phyloP scores from a whole-genome alignment of 2,329 filamentous ascomycete genomes.

The Aspergillus fijiensis region DNA sequence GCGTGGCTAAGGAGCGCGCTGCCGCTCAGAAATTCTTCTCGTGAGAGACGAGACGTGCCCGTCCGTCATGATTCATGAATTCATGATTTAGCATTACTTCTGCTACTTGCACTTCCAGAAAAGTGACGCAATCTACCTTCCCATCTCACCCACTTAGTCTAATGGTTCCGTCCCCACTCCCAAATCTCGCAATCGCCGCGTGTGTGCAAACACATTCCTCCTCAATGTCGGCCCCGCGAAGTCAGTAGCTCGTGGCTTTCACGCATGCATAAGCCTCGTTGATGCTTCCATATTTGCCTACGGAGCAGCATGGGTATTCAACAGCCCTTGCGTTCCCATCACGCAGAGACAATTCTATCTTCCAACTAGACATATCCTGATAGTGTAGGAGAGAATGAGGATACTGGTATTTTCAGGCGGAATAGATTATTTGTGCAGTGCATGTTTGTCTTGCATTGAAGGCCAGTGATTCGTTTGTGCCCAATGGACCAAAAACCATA shows the following conservation, averaged over 20 bases:
- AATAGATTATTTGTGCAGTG: not conserved
- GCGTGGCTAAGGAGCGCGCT: constrained; percentile 84
- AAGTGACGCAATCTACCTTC: not conserved
- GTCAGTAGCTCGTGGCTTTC: not conserved
- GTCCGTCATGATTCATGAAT: constrained; percentile 31
- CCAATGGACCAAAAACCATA: not conserved
- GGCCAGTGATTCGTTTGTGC: not conserved
- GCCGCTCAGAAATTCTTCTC: constrained; percentile 89
- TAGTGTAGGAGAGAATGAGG: not conserved
- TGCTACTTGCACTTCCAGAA: not conserved
- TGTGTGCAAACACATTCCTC: not conserved
- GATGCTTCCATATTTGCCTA: not conserved
- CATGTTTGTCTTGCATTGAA: not conserved
- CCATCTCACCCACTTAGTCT: not conserved
- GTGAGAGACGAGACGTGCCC: constrained; percentile 32
- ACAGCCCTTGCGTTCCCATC: not conserved
- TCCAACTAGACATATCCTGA: not conserved
- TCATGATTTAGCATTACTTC: constrained; percentile 23
- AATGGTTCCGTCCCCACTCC: not conserved
- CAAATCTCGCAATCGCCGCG: not conserved
- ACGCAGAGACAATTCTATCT: no score
- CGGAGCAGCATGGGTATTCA: no score
- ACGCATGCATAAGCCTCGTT: not conserved
- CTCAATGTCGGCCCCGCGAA: not conserved
- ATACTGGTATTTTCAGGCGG: no score